These are phyloP conservation scores for Microbotryum silenes-acaulis DNA, from an alignment of 1,284 basidiomycete genomes.

Conservation along the genomic window DNA sequence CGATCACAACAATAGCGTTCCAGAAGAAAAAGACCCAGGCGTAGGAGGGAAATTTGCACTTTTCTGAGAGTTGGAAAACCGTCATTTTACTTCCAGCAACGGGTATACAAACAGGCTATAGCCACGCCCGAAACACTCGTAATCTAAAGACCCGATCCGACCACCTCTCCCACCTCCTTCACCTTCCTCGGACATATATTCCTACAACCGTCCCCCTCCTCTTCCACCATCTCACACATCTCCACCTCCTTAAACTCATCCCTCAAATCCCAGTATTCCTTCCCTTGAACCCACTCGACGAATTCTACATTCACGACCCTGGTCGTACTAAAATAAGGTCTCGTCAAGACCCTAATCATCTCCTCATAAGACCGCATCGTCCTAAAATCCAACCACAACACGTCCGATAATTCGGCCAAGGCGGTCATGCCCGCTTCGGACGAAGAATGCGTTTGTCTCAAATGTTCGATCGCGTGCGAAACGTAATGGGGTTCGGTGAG, in stretches of 20 bases:
- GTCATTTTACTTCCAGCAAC: too few species aligned
- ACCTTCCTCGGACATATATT: too few species aligned
- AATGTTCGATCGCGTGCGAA: constrained; percentile 4
- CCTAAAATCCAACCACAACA: constrained; percentile 14
- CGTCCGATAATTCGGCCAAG: constrained; percentile 3
- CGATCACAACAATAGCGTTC: constrained; percentile 67
- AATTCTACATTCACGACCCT: constrained; percentile 13
- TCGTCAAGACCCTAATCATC: not conserved
- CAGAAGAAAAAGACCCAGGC: constrained; percentile 41
- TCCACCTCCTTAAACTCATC: constrained; percentile 1
- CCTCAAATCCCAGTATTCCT: constrained; percentile 7
- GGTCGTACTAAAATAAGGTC: constrained; percentile 17
- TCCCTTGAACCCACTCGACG: not conserved
- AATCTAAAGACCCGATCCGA: too few species aligned
- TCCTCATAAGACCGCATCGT: not conserved
- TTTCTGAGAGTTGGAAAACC: too few species aligned
- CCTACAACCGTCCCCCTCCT: not conserved
- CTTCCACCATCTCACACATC: constrained; percentile 5
- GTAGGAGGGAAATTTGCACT: not conserved
- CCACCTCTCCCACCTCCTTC: too few species aligned
- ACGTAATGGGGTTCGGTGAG: constrained; percentile 13
- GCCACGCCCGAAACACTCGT: too few species aligned
- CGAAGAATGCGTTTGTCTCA: not conserved
- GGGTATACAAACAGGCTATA: too few species aligned
- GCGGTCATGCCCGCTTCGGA: not conserved